Evolutionary conservation across 73 alveolate species (phyloP).

Genomic region (Paraurostyla sp.): DNA sequence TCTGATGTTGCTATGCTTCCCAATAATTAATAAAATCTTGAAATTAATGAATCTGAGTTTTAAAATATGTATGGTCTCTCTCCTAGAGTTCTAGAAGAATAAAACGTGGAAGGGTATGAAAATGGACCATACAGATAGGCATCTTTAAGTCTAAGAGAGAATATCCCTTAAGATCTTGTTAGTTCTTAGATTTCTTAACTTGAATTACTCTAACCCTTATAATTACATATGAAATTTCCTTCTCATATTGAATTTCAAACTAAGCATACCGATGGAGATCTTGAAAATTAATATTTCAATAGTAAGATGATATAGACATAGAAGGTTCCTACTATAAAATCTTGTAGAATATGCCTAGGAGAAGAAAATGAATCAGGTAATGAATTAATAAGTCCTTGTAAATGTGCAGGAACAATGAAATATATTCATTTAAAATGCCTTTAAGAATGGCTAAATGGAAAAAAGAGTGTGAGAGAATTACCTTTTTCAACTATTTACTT

Average conservation of each 20-base stretch:
- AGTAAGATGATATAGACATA: neutral
- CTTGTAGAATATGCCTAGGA: conserved; percentile 89
- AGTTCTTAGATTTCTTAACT: neutral
- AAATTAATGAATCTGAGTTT: neutral
- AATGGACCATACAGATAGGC: conserved; percentile 20
- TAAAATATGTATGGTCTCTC: neutral
- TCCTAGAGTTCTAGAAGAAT: neutral
- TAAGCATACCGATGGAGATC: neutral
- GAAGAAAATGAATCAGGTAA: conserved; percentile 78
- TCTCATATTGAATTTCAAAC: neutral
- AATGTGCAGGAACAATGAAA: conserved; percentile 92
- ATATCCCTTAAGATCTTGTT: neutral
- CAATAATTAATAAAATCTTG: neutral
- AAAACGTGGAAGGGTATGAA: neutral
- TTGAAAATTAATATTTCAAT: neutral
- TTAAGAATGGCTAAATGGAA: conserved; percentile 79
- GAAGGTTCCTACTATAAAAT: neutral
- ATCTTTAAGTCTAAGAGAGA: neutral
- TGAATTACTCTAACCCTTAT: too few relatives aligned
- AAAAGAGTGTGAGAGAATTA: conserved; percentile 14
- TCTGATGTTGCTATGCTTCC: too few relatives aligned
- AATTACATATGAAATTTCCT: too few relatives aligned
- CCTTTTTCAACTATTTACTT: conserved; percentile 44
- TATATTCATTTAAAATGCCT: conserved; percentile 89
- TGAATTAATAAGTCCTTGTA: conserved; percentile 90